These are phyloP conservation scores for Inga oerstediana DNA, from an alignment of 306 rosid genomes.

Conservation along the genomic window DNA sequence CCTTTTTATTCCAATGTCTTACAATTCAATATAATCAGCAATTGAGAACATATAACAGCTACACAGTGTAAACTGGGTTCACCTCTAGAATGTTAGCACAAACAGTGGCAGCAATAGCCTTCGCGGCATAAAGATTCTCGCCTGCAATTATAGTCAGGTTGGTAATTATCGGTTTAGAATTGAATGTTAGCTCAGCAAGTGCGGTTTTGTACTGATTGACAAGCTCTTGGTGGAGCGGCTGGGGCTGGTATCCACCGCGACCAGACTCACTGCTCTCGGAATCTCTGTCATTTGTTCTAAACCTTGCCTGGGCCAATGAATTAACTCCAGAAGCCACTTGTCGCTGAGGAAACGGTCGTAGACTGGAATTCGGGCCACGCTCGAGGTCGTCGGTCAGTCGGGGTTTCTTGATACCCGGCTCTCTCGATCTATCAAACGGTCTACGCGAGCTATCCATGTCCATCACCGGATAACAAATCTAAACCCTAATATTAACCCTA, in stretches of 20 bases:
- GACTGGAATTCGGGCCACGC: slow-evolving; percentile 40
- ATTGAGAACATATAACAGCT: slow-evolving; percentile 42
- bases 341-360: slow-evolving; percentile 69
- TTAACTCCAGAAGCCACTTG: slow-evolving; percentile 46
- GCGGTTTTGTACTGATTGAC: slow-evolving; percentile 87
- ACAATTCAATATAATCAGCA: slow-evolving; percentile 44
- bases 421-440: slow-evolving; percentile 82
- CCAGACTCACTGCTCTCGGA: slow-evolving; percentile 53
- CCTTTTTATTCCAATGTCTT: slow-evolving; percentile 32
- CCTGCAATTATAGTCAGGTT: slow-evolving; percentile 97
- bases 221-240: slow-evolving; percentile 80
- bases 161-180: slow-evolving; percentile 93
- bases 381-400: slow-evolving; percentile 70
- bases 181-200: slow-evolving; percentile 92
- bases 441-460: slow-evolving; percentile 90
- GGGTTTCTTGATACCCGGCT: slow-evolving; percentile 78
- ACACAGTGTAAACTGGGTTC: slow-evolving; percentile 61
- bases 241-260: slow-evolving; percentile 79
- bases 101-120: slow-evolving; percentile 68
- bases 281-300: slow-evolving; percentile 58
- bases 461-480: slow-evolving; percentile 38
- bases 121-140: slow-evolving; percentile 75
- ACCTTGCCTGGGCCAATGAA: slow-evolving; percentile 46
- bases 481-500: slow-evolving; percentile 59
- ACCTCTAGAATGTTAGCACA: slow-evolving; percentile 92